phyloP scores from a whole-genome alignment of 345 rosid genomes.

The Gynandropsis gynandra region DNA sequence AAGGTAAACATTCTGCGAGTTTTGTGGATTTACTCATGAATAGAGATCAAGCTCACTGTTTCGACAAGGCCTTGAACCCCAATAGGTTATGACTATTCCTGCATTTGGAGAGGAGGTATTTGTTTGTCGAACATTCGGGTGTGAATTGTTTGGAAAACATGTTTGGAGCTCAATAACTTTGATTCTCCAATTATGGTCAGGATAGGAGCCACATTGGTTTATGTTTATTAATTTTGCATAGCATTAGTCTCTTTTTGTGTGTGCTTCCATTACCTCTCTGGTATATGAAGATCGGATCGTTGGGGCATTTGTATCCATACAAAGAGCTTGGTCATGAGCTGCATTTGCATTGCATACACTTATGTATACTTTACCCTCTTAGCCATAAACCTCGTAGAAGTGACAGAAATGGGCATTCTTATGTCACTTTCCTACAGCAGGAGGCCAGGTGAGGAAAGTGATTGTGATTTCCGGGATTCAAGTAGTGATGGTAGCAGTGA shows the following conservation, averaged over 20 bases:
- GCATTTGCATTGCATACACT: not conserved
- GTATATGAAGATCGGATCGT: not conserved
- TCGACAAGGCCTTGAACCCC: not conserved
- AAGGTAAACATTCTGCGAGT: slow-evolving; percentile 30
- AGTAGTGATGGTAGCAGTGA: slow-evolving; percentile 77
- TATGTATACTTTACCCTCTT: not conserved
- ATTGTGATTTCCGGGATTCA: slow-evolving; percentile 61
- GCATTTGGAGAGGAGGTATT: not conserved
- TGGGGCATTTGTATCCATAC: not conserved
- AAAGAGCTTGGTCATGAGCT: not conserved
- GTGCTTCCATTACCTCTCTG: not conserved
- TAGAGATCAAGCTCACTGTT: not conserved
- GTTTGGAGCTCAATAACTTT: not conserved
- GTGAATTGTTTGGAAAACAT: too few species aligned
- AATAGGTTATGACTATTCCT: not conserved
- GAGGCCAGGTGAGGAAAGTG: slow-evolving; percentile 61
- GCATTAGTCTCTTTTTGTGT: not conserved
- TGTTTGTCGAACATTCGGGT: not conserved
- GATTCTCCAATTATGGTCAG: not conserved
- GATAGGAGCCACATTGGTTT: not conserved
- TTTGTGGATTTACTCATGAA: not conserved
- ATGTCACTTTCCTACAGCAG: slow-evolving; percentile 19
- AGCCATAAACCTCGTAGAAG: not conserved
- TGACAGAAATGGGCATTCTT: not conserved
- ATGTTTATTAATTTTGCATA: too few species aligned